Percentiles rank a stretch among this genome's conserved stretches.
Evolutionary conservation across 1,139 yeast species (phyloP).

Genomic region (Geotrichum siamense): DNA sequence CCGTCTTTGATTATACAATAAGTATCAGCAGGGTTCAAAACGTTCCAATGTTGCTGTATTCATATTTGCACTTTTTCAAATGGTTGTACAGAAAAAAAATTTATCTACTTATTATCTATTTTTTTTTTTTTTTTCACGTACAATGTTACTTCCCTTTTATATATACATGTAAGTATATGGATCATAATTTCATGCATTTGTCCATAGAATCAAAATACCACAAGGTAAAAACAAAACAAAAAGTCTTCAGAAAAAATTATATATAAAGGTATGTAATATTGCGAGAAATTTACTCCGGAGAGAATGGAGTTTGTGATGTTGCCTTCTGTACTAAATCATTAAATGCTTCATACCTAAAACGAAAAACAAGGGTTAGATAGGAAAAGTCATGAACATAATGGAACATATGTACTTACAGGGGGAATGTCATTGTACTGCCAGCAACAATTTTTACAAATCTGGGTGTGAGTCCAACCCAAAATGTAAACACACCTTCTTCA

Average conservation of each 20-base stretch:
- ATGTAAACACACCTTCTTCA: constrained; percentile 48
- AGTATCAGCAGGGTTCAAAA: no score
- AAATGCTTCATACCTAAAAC: constrained; percentile 21
- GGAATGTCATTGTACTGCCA: constrained; percentile 72
- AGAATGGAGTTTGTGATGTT: constrained; percentile 47
- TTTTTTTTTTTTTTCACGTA: no score
- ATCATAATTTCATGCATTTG: no score
- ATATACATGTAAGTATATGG: no score
- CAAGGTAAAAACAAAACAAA: no score
- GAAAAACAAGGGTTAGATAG: not conserved
- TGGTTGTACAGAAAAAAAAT: no score
- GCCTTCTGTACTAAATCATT: constrained; percentile 34
- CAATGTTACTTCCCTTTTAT: no score
- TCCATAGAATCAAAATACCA: no score
- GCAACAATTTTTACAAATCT: constrained; percentile 70
- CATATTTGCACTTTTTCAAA: no score
- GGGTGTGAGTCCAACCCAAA: constrained; percentile 80
- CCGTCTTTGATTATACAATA: no score
- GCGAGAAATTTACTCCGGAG: constrained; percentile 24
- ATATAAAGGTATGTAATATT: not conserved
- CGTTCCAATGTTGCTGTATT: no score
- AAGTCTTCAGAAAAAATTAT: not conserved
- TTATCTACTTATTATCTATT: no score
- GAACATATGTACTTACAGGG: constrained; percentile 41
- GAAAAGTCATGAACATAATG: not conserved